Conservation (phyloP, 2,329 filamentous ascomycete species). For the Venturia aucupariae region DNA sequence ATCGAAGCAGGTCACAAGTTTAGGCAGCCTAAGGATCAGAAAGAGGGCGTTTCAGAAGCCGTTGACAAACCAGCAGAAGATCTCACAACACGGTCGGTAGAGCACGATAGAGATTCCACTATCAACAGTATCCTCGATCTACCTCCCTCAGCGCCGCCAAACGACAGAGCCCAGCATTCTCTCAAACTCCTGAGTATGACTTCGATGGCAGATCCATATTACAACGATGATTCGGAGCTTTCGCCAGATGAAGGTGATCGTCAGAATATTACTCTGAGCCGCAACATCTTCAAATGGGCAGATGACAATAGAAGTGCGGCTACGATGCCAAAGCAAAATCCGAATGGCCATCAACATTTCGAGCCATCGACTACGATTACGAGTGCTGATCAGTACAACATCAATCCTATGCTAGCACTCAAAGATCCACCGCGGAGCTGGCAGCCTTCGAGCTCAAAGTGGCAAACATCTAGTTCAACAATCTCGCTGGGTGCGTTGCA, state of each 20-base stretch:
- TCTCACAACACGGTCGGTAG: neutral
- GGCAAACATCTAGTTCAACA: neutral
- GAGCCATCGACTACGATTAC: constrained; percentile 10
- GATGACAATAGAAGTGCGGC: constrained; percentile 23
- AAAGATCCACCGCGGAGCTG: constrained; percentile 4
- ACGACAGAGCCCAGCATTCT: constrained; percentile 3
- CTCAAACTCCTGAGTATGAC: constrained; percentile 10
- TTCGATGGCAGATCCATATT: constrained; percentile 8
- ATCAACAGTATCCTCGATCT: constrained; percentile 3
- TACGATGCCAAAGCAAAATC: constrained; percentile 11
- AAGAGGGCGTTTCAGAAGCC: neutral
- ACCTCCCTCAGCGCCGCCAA: neutral
- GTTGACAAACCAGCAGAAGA: neutral
- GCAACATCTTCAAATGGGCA: constrained; percentile 32
- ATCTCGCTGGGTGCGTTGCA: neutral
- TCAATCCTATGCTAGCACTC: constrained; percentile 13
- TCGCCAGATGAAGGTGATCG: constrained; percentile 9
- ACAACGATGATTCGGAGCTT: constrained; percentile 2
- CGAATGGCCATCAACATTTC: neutral
- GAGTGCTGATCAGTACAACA: constrained; percentile 13
- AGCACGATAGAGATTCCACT: constrained; percentile 4
- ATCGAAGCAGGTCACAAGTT: constrained; percentile 36
- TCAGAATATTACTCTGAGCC: constrained; percentile 20
- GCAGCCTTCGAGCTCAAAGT: constrained; percentile 2
- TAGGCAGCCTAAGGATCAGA: constrained; percentile 9